Evolutionary conservation across 345 rosid genomes (phyloP).

Genomic region (Heritiera littoralis): DNA sequence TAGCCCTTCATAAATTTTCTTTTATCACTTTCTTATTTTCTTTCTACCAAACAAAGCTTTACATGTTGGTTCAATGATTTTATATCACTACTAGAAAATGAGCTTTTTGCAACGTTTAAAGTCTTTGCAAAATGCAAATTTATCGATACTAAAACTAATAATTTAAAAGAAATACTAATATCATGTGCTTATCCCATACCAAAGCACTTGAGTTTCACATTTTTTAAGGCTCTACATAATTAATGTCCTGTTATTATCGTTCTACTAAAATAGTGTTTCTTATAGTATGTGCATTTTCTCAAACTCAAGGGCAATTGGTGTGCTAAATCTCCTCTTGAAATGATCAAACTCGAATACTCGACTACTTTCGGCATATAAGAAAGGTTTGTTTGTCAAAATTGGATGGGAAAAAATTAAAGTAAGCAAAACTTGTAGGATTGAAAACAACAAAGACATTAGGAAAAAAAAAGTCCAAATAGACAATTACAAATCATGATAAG

Average conservation of each 20-base stretch:
- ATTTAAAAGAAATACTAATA: not conserved
- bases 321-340: not conserved
- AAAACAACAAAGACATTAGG: not conserved
- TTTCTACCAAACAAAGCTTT: not conserved
- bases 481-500: too few relatives aligned
- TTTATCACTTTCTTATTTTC: too few relatives aligned
- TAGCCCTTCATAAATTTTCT: too few relatives aligned
- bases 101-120: too few relatives aligned
- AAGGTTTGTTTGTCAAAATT: not conserved
- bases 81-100: too few relatives aligned
- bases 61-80: not conserved
- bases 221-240: not conserved
- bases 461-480: not conserved
- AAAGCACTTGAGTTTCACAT: not conserved
- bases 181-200: not conserved
- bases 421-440: not conserved
- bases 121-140: too few relatives aligned
- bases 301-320: not conserved
- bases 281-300: not conserved
- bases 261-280: not conserved
- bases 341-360: not conserved
- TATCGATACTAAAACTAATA: too few relatives aligned
- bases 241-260: not conserved
- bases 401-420: not conserved
- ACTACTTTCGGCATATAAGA: not conserved